phyloP scores from a whole-genome alignment of 495 filamentous ascomycete genomes.

The Glonium stellatum region DNA sequence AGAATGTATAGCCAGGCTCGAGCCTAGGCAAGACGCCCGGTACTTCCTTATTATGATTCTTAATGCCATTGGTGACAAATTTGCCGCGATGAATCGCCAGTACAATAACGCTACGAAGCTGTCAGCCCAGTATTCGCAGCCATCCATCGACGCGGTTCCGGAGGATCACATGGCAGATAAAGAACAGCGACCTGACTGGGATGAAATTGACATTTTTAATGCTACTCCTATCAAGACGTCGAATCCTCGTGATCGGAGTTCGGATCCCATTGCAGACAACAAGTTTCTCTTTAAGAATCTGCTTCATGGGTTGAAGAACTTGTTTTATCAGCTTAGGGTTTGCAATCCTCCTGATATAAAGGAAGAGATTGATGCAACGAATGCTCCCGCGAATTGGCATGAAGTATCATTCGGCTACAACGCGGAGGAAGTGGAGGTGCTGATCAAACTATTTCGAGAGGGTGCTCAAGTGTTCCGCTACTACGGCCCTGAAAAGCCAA shows the following conservation, averaged over 20 bases:
- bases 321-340: conserved; percentile 87
- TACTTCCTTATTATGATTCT: conserved; percentile 97
- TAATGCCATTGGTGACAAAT: conserved; percentile 95
- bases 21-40: conserved; percentile 84
- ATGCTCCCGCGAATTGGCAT: conserved; percentile 82
- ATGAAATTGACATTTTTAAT: conserved; percentile 94
- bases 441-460: conserved; percentile 95
- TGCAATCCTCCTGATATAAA: conserved; percentile 60
- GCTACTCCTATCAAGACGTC: conserved; percentile 95
- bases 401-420: conserved; percentile 96
- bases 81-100: conserved; percentile 95
- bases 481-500: conserved; percentile 79
- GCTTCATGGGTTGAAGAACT: conserved; percentile 94
- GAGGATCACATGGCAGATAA: conserved; percentile 81
- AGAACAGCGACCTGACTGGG: conserved; percentile 79
- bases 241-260: conserved; percentile 81
- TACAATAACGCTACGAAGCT: conserved; percentile 92
- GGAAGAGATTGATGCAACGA: conserved; percentile 58
- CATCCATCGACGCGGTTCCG: conserved; percentile 55
- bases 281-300: conserved; percentile 97
- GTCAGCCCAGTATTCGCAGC: conserved; percentile 62
- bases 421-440: conserved; percentile 91
- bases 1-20: conserved; percentile 86
- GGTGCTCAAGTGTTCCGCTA: conserved; percentile 94
- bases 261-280: conserved; percentile 93